A percentile compares a stretch with the other conserved stretches of the same genome.
Conservation (phyloP, 345 rosid genomes). For the Viola odorata region DNA sequence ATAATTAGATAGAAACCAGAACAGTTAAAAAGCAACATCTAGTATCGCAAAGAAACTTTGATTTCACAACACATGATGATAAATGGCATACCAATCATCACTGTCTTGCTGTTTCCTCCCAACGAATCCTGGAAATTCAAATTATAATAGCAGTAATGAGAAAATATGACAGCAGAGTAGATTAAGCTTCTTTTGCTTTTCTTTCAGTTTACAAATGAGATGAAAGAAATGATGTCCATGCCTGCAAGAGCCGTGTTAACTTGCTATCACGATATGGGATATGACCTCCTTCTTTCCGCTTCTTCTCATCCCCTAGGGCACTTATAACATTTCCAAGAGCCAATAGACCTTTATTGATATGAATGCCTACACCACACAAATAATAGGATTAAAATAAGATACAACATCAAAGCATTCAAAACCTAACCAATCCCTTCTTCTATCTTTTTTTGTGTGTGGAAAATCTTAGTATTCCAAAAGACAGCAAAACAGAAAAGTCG, state of each 20-base stretch:
- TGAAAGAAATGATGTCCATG: slow-evolving; percentile 7
- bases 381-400: not conserved
- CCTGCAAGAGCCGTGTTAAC: slow-evolving; percentile 96
- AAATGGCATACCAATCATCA: slow-evolving; percentile 82
- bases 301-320: slow-evolving; percentile 91
- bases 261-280: slow-evolving; percentile 99
- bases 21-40: not conserved
- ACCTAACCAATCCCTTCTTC: too few relatives aligned
- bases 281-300: slow-evolving; percentile 93
- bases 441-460: not conserved
- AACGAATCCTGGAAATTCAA: slow-evolving; percentile 70
- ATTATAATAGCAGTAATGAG: slow-evolving; percentile 2
- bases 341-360: slow-evolving; percentile 88
- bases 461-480: too few relatives aligned
- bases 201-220: not conserved
- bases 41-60: not conserved
- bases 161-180: not conserved
- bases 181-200: not conserved
- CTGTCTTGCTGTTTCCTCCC: slow-evolving; percentile 97
- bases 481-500: too few relatives aligned
- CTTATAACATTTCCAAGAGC: slow-evolving; percentile 97
- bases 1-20: slow-evolving; percentile 10
- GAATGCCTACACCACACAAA: slow-evolving; percentile 52
- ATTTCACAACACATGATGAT: not conserved
- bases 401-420: too few relatives aligned